phyloP scores from a whole-genome alignment of 2,329 filamentous ascomycete species.

The Rhinocladiella similis region DNA sequence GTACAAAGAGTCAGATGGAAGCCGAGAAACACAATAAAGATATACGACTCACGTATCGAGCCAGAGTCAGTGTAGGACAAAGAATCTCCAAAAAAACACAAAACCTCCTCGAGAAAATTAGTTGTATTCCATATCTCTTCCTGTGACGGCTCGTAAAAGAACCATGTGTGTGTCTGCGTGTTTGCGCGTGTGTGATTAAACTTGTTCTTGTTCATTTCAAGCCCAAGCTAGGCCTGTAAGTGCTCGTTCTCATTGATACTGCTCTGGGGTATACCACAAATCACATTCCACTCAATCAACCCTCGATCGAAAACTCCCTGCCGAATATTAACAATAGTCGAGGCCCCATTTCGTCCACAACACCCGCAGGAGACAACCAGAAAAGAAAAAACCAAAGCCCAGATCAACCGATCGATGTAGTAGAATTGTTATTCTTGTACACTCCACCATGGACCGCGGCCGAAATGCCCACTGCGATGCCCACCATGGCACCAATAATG shows the following conservation, averaged over 20 bases:
- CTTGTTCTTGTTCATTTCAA: neutral
- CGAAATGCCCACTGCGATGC: conserved; percentile 47
- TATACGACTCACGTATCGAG: no score
- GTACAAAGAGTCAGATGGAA: no score
- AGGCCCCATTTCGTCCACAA: neutral
- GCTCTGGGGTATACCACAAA: neutral
- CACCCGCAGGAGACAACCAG: no score
- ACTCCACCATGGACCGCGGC: conserved; percentile 45
- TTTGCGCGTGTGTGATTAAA: neutral
- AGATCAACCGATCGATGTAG: conserved; percentile 30
- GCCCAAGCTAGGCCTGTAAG: neutral
- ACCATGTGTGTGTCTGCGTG: no score
- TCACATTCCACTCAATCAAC: neutral
- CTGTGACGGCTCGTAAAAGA: no score
- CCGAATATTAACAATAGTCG: neutral
- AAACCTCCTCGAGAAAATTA: no score
- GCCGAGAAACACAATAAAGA: no score
- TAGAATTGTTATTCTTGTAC: conserved; percentile 39
- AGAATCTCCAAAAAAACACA: no score
- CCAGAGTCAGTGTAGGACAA: no score
- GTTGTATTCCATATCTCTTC: no score
- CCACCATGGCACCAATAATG: conserved; percentile 44
- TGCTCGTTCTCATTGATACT: neutral
- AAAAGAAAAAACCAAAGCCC: neutral
- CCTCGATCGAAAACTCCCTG: neutral